A percentile compares a stretch with the other conserved stretches of the same genome.
These are phyloP conservation scores for Sclerospora graminicola DNA, from an alignment of 352 stramenopile species.

Conservation along the genomic window DNA sequence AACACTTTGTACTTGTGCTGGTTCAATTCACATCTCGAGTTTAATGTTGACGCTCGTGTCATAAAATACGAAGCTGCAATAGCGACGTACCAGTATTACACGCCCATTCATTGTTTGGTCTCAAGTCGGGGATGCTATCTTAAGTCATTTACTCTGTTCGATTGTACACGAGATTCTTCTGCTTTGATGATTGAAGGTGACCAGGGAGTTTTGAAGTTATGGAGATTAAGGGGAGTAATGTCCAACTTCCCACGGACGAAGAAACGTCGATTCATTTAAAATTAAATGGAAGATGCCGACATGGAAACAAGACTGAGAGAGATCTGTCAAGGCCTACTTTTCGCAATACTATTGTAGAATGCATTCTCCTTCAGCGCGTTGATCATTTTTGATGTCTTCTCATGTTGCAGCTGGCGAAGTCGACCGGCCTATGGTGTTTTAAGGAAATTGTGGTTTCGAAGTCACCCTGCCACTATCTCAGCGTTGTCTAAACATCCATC, in stretches of 20 bases:
- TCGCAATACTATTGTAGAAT: constrained; percentile 59
- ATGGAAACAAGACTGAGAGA: constrained; percentile 28
- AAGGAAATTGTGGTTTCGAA: constrained; percentile 75
- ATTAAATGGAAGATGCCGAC: constrained; percentile 30
- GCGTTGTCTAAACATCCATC: constrained; percentile 69
- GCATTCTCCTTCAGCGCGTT: constrained; percentile 61
- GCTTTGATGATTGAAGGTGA: no score
- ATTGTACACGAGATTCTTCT: no score
- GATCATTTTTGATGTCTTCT: constrained; percentile 71
- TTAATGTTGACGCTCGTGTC: no score
- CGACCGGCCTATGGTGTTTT: constrained; percentile 36
- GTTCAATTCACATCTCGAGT: no score
- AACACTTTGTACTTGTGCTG: no score
- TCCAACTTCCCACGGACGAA: constrained; percentile 26
- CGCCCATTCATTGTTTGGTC: no score
- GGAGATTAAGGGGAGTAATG: constrained; percentile 39
- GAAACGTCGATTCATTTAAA: constrained; percentile 61
- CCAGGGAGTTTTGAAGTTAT: constrained; percentile 65
- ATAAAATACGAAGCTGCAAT: no score
- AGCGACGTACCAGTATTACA: no score
- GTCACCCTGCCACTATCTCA: constrained; percentile 53
- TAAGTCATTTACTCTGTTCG: no score
- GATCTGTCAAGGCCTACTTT: constrained; percentile 76
- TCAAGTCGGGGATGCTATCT: no score
- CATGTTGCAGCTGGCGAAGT: constrained; percentile 38